A percentile compares a stretch with the other conserved stretches of the same genome.
These are phyloP conservation scores for Yamadazyma phyllophila DNA, from an alignment of 805 yeast species.

Conservation along the genomic window DNA sequence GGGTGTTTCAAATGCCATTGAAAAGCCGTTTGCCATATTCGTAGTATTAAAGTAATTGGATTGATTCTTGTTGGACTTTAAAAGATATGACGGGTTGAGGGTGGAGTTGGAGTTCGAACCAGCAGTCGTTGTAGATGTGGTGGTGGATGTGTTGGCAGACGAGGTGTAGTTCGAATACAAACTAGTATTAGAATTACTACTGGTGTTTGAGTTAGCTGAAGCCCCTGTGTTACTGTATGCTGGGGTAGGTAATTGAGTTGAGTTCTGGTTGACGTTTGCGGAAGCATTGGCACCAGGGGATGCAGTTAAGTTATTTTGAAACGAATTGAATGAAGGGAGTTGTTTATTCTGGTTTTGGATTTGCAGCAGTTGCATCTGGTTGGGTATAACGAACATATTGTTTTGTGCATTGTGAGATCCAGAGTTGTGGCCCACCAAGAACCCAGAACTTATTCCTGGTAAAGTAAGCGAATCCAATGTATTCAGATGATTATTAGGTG, in stretches of 20 bases:
- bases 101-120: slow-evolving; percentile 14
- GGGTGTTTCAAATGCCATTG: neutral
- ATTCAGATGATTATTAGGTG: slow-evolving; percentile 4
- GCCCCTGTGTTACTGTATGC: neutral
- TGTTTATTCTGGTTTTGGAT: slow-evolving; percentile 31
- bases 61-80: slow-evolving; percentile 14
- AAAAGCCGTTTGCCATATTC: slow-evolving; percentile 3
- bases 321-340: slow-evolving; percentile 35
- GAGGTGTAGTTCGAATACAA: neutral
- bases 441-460: slow-evolving; percentile 12
- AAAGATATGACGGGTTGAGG: slow-evolving; percentile 26
- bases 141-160: neutral
- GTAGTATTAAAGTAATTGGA: neutral
- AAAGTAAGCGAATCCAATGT: slow-evolving; percentile 11
- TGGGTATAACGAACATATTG: slow-evolving; percentile 16
- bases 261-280: neutral
- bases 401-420: slow-evolving; percentile 1
- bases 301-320: slow-evolving; percentile 31
- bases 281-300: slow-evolving; percentile 19
- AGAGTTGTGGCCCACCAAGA: slow-evolving; percentile 1
- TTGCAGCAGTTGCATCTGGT: slow-evolving; percentile 18
- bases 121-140: neutral
- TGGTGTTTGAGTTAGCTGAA: neutral
- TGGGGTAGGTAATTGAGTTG: neutral
- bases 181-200: slow-evolving; percentile 6